Base-by-base conservation (phyloP, 202 grass and related monocot genomes). In the Panicum hallii region DNA sequence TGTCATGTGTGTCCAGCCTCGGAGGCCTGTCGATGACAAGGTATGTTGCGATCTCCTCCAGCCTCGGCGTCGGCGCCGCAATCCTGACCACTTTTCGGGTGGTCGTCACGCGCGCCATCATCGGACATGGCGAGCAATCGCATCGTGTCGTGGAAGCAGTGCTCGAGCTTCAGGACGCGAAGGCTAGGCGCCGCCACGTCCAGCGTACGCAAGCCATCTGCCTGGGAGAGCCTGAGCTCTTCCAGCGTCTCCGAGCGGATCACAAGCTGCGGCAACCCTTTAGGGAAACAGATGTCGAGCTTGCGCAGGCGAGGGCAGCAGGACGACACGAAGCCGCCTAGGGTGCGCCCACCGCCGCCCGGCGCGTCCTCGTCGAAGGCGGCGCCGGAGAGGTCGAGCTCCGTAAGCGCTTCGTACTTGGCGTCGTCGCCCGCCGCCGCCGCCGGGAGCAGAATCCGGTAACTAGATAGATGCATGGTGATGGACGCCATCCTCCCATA, bases 291-390 rank as follows among this genome's bases (percentile, higher is more conserved):
- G 70, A 72, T 8, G 3, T 50, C 13, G 19, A 72, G 70, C 46
- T 50, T 72, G 9, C 46, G 70, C 46, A 72, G 46, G 14, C 70
- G 70, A 34, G 70, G 70, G 46, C 46, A 72, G 70, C 70, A 50
- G 70, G 46, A 50, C 70, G 47, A 74, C 26, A 74, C 70, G 9
- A 74, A 74, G 28, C 20, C 70, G 7, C 48, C 70, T 1, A 72
- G 70, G 7, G 70, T 17, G 13, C 45, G 46, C 46, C 46, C 46
- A 10, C 23, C 14, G 45, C 14, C 3, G 45, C 23, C 22, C 12
- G 52, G 6, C 17, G 54, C 54, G 6, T n/a, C 36, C 38, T 44
- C 56, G 8, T 15, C 12, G 36, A 63, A 63, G 13, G 22, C 19
- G 5, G 14, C 22, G 3, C 1, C 5, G 2, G 0, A 19, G 57